Evolutionary conservation across 306 rosid genomes (phyloP).

Genomic region (Lotus japonicus): DNA sequence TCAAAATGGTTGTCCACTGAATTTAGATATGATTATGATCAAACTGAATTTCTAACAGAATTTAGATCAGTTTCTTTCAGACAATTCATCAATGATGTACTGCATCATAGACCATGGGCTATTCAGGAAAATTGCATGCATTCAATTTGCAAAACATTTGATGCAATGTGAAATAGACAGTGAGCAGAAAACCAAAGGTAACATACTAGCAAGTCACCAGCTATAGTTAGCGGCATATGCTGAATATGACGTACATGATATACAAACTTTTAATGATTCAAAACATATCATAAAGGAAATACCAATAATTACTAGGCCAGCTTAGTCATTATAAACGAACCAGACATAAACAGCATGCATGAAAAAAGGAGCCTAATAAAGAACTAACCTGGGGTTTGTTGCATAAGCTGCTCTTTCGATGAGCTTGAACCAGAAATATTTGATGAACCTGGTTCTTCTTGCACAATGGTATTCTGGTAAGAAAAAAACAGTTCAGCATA

Average conservation of each 20-base stretch:
- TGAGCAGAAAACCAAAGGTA: neutral
- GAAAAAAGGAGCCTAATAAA: neutral
- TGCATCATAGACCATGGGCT: neutral
- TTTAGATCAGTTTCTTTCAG: neutral
- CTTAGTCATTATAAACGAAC: neutral
- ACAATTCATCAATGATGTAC: neutral
- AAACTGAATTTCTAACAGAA: neutral
- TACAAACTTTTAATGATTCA: neutral
- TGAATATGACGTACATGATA: too few species aligned
- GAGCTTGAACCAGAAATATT: slow-evolving; percentile 60
- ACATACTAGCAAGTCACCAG: neutral
- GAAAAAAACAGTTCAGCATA: slow-evolving; percentile 7
- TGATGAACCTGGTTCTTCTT: slow-evolving; percentile 49
- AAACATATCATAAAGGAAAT: neutral
- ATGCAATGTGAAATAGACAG: neutral
- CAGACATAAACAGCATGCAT: neutral
- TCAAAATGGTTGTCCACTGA: neutral
- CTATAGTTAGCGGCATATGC: too few species aligned
- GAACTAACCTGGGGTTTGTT: slow-evolving; percentile 47
- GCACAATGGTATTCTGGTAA: slow-evolving; percentile 36
- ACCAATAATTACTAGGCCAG: neutral
- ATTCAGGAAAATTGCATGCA: neutral
- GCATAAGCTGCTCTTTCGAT: slow-evolving; percentile 51
- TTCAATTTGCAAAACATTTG: neutral
- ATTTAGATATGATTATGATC: neutral